phyloP scores from a whole-genome alignment of 2,329 filamentous ascomycete genomes.

The Pseudogymnoascus verrucosus region DNA sequence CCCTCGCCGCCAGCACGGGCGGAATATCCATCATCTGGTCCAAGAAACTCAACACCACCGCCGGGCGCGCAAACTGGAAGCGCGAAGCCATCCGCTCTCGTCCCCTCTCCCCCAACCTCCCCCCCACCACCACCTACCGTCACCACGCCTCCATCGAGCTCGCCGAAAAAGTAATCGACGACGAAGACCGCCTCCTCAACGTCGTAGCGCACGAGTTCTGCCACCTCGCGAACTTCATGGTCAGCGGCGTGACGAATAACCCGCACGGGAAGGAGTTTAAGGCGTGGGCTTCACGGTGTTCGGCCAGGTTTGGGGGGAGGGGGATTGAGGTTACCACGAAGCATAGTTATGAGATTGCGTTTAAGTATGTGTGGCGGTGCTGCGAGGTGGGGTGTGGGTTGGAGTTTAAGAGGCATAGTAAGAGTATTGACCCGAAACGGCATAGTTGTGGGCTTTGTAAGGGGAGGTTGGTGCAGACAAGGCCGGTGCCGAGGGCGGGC shows the following conservation, averaged over 20 bases:
- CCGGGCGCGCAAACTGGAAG: constrained; percentile 67
- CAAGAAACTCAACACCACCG: constrained; percentile 72
- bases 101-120: constrained; percentile 13
- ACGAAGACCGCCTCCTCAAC: constrained; percentile 70
- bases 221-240: constrained; percentile 86
- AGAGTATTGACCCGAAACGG: constrained; percentile 65
- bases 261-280: constrained; percentile 85
- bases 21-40: constrained; percentile 67
- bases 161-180: constrained; percentile 78
- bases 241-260: constrained; percentile 64
- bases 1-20: constrained; percentile 54
- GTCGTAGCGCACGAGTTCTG: constrained; percentile 96
- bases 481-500: constrained; percentile 61
- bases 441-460: constrained; percentile 76
- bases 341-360: constrained; percentile 83
- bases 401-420: constrained; percentile 77
- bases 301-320: constrained; percentile 46
- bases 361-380: constrained; percentile 86
- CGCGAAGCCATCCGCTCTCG: constrained; percentile 43
- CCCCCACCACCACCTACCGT: constrained; percentile 20
- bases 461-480: constrained; percentile 63
- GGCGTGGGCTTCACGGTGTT: constrained; percentile 54
- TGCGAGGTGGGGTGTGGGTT: constrained; percentile 45
- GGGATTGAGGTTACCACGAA: constrained; percentile 79
- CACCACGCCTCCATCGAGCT: constrained; percentile 78